phyloP scores from a whole-genome alignment of 345 rosid species.

The Sisymbrium altissimum region DNA sequence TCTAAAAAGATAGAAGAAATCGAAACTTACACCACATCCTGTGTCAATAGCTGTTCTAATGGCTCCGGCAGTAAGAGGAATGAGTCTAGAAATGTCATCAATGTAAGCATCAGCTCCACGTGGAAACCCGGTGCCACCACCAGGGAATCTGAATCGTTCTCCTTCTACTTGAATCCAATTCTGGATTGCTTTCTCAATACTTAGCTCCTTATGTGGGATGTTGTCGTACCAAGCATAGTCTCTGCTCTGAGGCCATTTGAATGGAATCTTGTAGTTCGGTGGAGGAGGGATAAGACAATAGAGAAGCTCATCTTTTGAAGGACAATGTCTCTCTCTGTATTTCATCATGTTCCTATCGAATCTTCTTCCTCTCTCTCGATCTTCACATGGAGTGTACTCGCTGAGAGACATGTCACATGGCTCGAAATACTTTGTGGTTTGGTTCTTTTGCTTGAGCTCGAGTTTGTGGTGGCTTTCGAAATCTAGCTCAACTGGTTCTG shows the following conservation, averaged over 20 bases:
- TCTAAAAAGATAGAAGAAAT: not conserved
- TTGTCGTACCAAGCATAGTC: constrained; percentile 95
- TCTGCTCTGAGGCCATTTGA: constrained; percentile 95
- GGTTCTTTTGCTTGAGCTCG: constrained; percentile 33
- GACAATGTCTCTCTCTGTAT: constrained; percentile 92
- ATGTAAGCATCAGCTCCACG: constrained; percentile 95
- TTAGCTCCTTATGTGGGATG: constrained; percentile 90
- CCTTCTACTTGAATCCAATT: constrained; percentile 96
- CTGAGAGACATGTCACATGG: constrained; percentile 76
- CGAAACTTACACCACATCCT: constrained; percentile 82
- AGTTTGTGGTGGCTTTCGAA: constrained; percentile 84
- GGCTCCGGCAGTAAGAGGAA: constrained; percentile 69
- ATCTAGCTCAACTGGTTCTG: constrained; percentile 46
- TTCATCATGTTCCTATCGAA: constrained; percentile 78
- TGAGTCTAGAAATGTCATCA: constrained; percentile 65
- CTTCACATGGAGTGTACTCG: constrained; percentile 90
- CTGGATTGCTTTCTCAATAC: constrained; percentile 95
- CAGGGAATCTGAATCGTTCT: constrained; percentile 83
- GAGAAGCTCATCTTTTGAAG: constrained; percentile 63
- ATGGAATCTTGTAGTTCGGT: constrained; percentile 88
- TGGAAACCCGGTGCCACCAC: constrained; percentile 95
- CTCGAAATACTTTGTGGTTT: constrained; percentile 38
- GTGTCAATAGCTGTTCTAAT: constrained; percentile 91
- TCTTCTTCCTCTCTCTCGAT: constrained; percentile 65
- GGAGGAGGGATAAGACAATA: constrained; percentile 92